Base-by-base conservation (phyloP, 495 filamentous ascomycete genomes). In the Xylaria curta region DNA sequence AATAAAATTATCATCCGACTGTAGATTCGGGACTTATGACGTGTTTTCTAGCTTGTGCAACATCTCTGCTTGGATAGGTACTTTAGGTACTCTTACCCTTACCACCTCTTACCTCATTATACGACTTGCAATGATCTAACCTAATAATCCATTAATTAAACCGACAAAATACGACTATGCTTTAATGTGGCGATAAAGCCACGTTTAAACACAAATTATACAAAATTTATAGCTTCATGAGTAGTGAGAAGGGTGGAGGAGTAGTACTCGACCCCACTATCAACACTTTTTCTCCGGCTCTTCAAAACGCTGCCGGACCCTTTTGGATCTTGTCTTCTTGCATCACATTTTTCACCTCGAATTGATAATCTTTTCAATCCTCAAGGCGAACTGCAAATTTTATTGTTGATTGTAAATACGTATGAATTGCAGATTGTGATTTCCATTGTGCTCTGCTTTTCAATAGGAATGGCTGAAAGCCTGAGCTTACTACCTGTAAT, bases 301-400 rank as follows among this genome's bases (percentile, higher is more conserved):
- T 58, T 71, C 69, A 46, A 58, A 65, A 56, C 53, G 38, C 58
- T 64, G 60, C 69, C 10, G 38, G 44, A 7, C 36, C 38, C 46
- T 42, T 40, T 56, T n/a, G 40, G 12, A 19, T 54, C 36, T 71
- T 58, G 62, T 59, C 72, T 70, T 70, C 74, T 66, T 68, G 71
- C 66, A 60, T 46, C 71, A 54, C 40, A 26, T 66, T 68, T 73
- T 51, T 68, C 51, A 61, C 66, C 36, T 42, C 33, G 38, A 24
- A 66, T 38, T 38, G 62, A 65, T 15, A 12, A 51, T 46, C 4
- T 36, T 49, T 38, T 51, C 26, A 38, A 38, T 44, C 17, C 26
- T 7, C 15, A 49, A 33, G n/a, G 21, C 4, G 19, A 44, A 63
- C 7, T 21, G 38, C 19, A 44, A 62, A n/a, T 26, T 24, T 12